Conservation (phyloP, 2,329 filamentous ascomycete species). For the Fonsecaea multimorphosa region DNA sequence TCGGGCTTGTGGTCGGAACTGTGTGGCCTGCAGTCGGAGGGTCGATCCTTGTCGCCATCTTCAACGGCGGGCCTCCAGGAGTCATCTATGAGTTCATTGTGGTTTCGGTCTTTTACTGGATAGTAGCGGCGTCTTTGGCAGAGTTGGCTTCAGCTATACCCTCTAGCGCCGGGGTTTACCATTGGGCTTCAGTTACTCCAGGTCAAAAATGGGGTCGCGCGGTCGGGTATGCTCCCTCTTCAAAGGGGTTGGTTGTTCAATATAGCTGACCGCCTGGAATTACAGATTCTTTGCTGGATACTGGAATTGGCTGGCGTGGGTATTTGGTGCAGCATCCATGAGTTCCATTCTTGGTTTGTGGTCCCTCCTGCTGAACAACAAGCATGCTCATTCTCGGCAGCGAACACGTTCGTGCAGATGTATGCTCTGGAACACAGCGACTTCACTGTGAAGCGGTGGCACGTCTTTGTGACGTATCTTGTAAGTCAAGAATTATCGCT, state of each 20-base stretch:
- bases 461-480: conserved; percentile 65
- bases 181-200: conserved; percentile 66
- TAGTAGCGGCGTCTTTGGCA: conserved; percentile 64
- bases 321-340: conserved; percentile 67
- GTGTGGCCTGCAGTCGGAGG: conserved; percentile 69
- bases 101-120: conserved; percentile 61
- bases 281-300: conserved; percentile 50
- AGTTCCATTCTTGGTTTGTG: conserved; percentile 57
- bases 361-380: not conserved
- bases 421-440: conserved; percentile 63
- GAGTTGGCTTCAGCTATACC: conserved; percentile 67
- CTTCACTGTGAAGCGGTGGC: conserved; percentile 61
- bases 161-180: conserved; percentile 65
- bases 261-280: not conserved
- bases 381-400: conserved; percentile 14
- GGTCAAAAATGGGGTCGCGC: conserved; percentile 61
- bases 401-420: conserved; percentile 66
- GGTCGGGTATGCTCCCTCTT: conserved; percentile 46
- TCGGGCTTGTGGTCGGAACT: conserved; percentile 68
- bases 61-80: conserved; percentile 66
- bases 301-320: conserved; percentile 60
- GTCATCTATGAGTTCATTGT: conserved; percentile 66
- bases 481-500: conserved; percentile 38
- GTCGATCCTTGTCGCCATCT: conserved; percentile 48
- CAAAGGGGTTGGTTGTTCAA: not conserved